Conservation (phyloP, 176 grass and related monocot genomes). For the Puya raimondii region DNA sequence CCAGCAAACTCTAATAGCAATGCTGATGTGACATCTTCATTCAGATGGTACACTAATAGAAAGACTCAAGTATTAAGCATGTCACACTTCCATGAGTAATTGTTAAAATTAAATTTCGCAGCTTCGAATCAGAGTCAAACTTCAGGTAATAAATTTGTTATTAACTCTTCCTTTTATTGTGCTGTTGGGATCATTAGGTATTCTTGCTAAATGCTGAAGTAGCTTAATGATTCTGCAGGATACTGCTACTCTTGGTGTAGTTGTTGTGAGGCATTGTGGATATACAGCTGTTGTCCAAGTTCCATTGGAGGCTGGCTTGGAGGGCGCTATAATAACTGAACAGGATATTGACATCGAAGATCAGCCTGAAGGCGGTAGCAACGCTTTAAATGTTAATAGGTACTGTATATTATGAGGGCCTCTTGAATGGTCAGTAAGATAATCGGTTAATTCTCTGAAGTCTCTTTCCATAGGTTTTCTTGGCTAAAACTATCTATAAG, state of each 20-base stretch:
- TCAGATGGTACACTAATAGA: too few relatives aligned
- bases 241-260: slow-evolving; percentile 80
- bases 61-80: too few relatives aligned
- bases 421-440: slow-evolving; percentile 4
- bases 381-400: slow-evolving; percentile 93
- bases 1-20: too few relatives aligned
- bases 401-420: slow-evolving; percentile 22
- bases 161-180: background rate
- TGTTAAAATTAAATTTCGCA: too few relatives aligned
- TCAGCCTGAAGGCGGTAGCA: slow-evolving; percentile 80
- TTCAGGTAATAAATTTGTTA: background rate
- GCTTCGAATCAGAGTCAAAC: too few relatives aligned
- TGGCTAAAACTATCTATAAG: background rate
- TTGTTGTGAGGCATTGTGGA: slow-evolving; percentile 87
- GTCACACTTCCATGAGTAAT: too few relatives aligned
- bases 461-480: background rate
- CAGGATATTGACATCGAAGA: slow-evolving; percentile 80
- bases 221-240: slow-evolving; percentile 47
- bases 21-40: too few relatives aligned
- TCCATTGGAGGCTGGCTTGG: slow-evolving; percentile 49
- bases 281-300: slow-evolving; percentile 87
- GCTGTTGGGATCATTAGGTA: background rate
- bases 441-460: background rate
- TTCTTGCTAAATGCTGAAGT: slow-evolving; percentile 23
- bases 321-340: slow-evolving; percentile 24